Base-by-base conservation (phyloP, 2,329 filamentous ascomycete species). In the Aspergillus japonicus region DNA sequence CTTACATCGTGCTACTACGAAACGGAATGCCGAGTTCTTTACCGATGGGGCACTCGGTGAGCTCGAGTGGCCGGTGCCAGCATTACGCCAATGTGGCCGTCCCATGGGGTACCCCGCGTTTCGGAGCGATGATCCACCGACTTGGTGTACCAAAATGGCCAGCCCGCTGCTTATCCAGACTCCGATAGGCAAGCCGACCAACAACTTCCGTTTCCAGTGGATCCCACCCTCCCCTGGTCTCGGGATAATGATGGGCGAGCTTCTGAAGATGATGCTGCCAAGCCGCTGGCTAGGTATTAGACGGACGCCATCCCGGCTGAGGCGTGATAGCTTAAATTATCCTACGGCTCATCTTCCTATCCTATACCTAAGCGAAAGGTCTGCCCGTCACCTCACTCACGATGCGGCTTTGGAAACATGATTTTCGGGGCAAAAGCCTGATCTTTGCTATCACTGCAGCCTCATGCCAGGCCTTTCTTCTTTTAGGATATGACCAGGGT, bases 401-500 rank as follows among this genome's bases (percentile, higher is more conserved):
- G 3, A 66, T 66, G 63, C 63, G 19, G 49, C 60, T 66, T 33
- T 67, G 66, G 63, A 67, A 62, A 60, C 64, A 68, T 56, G 55
- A 63, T 24, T 64, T 70, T 42, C 63, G 61, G 24, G 68, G 68
- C 52, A 63, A 56, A 60, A 24, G 60, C 23, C 53, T 70, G 47
- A 57, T 68, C 10, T 57, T 59, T 1, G 64, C 66, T 35, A 68
- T 74, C 53, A 74, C 61, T 66, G 76, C 52, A 58, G 79, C 54
- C 64, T 81, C 61, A 62, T 82, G 62, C 54, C 79, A 75, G 65
- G 79, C 68, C 7, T 75, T 74, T 21, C 60, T 74, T 4, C 63
- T 76, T 4, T 65, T 75, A 1, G 81, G 81, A 8, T 83, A 82
- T 65, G 79, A 83, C 61, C 81, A 83, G 66, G 80, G 80, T 65